Evolutionary conservation across 306 rosid genomes (phyloP).

Genomic region (Fragaria vesca): DNA sequence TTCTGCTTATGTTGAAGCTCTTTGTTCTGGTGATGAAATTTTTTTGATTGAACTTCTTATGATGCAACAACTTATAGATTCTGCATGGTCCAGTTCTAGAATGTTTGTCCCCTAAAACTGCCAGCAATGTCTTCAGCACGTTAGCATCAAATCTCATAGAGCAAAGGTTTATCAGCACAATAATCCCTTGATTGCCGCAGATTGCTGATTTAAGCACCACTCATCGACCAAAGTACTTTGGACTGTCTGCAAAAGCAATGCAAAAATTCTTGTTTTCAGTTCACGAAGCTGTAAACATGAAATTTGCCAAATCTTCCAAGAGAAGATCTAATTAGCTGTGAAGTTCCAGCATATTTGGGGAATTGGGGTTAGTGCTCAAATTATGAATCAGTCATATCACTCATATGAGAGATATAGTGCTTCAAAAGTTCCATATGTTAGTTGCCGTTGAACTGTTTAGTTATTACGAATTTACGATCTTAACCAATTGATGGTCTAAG

Average conservation of each 20-base stretch:
- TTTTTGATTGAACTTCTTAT: conserved; percentile 58
- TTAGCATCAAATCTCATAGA: conserved; percentile 64
- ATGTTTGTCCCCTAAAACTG: conserved; percentile 60
- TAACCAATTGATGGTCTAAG: background rate
- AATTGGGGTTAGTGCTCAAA: conserved; percentile 44
- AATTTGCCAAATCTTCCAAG: conserved; percentile 53
- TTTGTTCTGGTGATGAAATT: conserved; percentile 60
- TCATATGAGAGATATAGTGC: background rate
- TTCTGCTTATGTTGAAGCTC: conserved; percentile 72
- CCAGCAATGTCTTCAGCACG: conserved; percentile 44
- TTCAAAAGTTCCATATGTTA: conserved; percentile 4
- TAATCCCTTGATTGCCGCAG: conserved; percentile 83
- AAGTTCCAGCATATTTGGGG: conserved; percentile 69
- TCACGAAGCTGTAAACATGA: conserved; percentile 56
- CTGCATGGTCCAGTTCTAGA: conserved; percentile 42
- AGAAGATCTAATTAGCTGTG: conserved; percentile 53
- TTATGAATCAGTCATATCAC: background rate
- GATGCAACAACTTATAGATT: conserved; percentile 58
- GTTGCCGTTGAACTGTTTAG: background rate
- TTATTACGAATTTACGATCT: background rate
- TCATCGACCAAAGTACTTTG: conserved; percentile 60
- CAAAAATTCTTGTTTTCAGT: conserved; percentile 53
- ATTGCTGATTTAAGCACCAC: conserved; percentile 59
- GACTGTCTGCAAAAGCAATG: conserved; percentile 51
- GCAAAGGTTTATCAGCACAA: conserved; percentile 54